Conservation (phyloP, 495 filamentous ascomycete genomes). For the Daldinia decipiens region DNA sequence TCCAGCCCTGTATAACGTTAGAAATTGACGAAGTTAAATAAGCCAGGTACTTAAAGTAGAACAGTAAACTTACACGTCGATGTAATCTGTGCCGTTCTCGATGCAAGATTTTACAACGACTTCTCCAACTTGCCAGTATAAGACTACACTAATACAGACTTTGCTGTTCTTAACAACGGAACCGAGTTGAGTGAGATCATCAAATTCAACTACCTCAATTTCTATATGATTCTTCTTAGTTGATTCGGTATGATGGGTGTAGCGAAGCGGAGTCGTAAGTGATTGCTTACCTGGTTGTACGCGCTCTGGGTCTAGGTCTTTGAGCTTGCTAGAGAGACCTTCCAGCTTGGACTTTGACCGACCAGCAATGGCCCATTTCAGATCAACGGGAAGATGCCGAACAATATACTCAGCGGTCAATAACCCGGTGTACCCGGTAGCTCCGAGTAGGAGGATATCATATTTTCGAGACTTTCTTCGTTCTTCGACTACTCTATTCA, state of each 20-base stretch:
- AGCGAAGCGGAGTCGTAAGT: neutral
- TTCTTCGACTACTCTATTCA: conserved; percentile 6
- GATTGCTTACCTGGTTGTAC: conserved; percentile 66
- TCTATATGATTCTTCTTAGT: conserved; percentile 9
- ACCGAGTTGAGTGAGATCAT: conserved; percentile 66
- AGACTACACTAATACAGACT: conserved; percentile 77
- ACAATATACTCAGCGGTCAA: conserved; percentile 75
- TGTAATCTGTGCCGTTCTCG: conserved; percentile 79
- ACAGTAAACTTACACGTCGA: conserved; percentile 63
- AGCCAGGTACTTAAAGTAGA: neutral
- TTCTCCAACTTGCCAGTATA: conserved; percentile 75
- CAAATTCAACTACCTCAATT: conserved; percentile 30
- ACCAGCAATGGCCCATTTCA: conserved; percentile 86
- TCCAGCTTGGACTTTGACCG: conserved; percentile 73
- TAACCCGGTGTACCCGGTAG: conserved; percentile 82
- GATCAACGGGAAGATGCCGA: conserved; percentile 68
- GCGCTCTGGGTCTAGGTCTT: conserved; percentile 68
- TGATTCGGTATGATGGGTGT: neutral
- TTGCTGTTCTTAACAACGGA: conserved; percentile 69
- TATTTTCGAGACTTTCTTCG: conserved; percentile 26
- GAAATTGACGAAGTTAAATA: neutral
- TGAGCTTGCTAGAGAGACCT: conserved; percentile 67
- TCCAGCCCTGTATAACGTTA: conserved; percentile 59
- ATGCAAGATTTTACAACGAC: conserved; percentile 81
- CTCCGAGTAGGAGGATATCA: conserved; percentile 57